Percentiles rank a stretch among this genome's conserved stretches.
Conservation (phyloP, 2,329 filamentous ascomycete genomes). For the Penicillium crustosum region DNA sequence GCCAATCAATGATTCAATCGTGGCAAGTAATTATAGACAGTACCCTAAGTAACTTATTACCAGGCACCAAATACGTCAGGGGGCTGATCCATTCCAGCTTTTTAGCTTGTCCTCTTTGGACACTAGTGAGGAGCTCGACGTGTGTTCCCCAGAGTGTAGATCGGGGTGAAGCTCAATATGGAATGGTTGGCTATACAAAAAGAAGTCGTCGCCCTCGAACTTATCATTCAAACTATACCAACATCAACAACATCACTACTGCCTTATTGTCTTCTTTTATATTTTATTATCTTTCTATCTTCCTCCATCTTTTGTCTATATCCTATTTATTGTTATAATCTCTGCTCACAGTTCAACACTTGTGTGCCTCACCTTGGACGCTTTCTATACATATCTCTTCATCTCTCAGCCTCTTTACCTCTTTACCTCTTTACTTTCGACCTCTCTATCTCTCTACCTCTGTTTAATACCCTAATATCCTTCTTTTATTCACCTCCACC, state of each 20-base stretch:
- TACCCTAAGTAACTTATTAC: conserved; percentile 15
- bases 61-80: conserved; percentile 29
- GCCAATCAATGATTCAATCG: conserved; percentile 15
- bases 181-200: conserved; percentile 30
- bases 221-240: conserved; percentile 4
- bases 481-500: not conserved
- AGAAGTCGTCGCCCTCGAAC: conserved; percentile 12
- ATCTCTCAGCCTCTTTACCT: not conserved
- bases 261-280: conserved; percentile 2
- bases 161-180: conserved; percentile 26
- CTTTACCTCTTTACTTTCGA: not conserved
- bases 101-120: conserved; percentile 14
- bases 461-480: conserved; percentile 1
- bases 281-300: not conserved
- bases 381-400: conserved; percentile 10
- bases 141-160: conserved; percentile 26
- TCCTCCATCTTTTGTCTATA: conserved; percentile 3
- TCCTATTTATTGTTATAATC: conserved; percentile 13
- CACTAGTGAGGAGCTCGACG: conserved; percentile 16
- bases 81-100: conserved; percentile 25
- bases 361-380: conserved; percentile 14
- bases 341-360: conserved; percentile 27
- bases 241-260: conserved; percentile 1
- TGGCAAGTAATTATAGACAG: not conserved
- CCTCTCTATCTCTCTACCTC: not conserved